Conservation (phyloP, 2,329 filamentous ascomycete genomes). For the Diatrype stigma region DNA sequence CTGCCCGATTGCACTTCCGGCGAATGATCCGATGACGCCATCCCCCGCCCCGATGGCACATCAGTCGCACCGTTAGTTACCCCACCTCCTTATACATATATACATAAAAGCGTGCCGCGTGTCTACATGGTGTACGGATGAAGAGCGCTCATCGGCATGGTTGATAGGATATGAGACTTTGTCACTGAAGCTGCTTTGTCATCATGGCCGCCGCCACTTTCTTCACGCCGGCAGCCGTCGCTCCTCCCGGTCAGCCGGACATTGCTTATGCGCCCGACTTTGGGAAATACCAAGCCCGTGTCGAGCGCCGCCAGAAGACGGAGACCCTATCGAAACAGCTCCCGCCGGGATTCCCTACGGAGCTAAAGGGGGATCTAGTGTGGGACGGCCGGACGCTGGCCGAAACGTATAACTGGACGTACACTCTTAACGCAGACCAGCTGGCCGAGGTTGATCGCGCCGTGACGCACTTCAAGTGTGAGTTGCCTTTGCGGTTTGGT, state of each 20-base stretch:
- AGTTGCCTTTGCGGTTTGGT: not conserved
- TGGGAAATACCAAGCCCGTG: constrained; percentile 49
- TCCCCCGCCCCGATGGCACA: not conserved
- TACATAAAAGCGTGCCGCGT: no score
- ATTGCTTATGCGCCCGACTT: constrained; percentile 53
- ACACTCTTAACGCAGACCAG: constrained; percentile 41
- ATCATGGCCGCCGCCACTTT: constrained; percentile 15
- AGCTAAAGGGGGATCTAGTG: constrained; percentile 47
- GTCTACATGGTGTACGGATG: not conserved
- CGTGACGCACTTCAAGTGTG: constrained; percentile 38
- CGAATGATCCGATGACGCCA: not conserved
- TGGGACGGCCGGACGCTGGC: constrained; percentile 52
- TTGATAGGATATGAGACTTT: not conserved
- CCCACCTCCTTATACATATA: no score
- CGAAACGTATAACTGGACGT: constrained; percentile 49
- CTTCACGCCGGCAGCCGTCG: constrained; percentile 17
- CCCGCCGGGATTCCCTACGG: constrained; percentile 45
- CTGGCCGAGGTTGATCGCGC: constrained; percentile 45
- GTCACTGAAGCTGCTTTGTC: not conserved
- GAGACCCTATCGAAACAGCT: constrained; percentile 37
- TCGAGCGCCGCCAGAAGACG: constrained; percentile 37
- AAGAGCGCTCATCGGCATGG: not conserved
- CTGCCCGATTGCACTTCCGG: not conserved
- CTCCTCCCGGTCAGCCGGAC: constrained; percentile 49
- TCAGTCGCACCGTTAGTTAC: no score